Percentiles rank a stretch among this genome's conserved stretches.
phyloP scores from a whole-genome alignment of 2,329 filamentous ascomycete species.

The Scopulariopsis brevicaulis region DNA sequence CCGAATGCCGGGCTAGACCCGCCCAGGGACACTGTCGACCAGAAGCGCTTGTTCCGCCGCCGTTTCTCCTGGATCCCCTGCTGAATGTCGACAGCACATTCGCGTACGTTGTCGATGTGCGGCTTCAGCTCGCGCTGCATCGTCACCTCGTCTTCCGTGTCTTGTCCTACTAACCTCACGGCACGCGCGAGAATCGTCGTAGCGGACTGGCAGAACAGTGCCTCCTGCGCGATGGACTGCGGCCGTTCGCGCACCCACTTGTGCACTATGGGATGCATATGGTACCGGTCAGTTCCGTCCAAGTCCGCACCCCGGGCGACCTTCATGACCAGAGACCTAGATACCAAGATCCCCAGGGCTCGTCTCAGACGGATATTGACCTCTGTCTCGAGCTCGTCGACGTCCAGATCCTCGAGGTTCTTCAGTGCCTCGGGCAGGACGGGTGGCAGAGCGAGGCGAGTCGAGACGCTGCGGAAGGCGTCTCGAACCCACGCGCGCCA shows the following conservation, averaged over 20 bases:
- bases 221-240: not conserved
- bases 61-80: not conserved
- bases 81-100: not conserved
- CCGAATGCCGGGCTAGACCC: not conserved
- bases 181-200: not conserved
- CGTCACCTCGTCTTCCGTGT: not conserved
- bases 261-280: constrained; percentile 6
- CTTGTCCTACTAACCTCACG: not conserved
- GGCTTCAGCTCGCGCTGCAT: not conserved
- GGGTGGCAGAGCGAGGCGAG: not conserved
- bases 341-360: not conserved
- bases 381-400: not conserved
- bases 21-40: not conserved
- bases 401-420: constrained; percentile 1
- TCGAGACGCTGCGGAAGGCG: not conserved
- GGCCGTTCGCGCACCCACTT: constrained; percentile 4
- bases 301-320: not conserved
- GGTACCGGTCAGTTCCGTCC: constrained; percentile 3
- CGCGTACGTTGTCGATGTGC: not conserved
- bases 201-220: not conserved
- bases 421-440: not conserved
- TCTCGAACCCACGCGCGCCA: not conserved
- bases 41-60: not conserved
- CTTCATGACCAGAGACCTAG: not conserved
- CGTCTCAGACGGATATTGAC: not conserved